Evolutionary conservation across 2,329 filamentous ascomycete genomes (phyloP).

Genomic region (Eutypa lata): DNA sequence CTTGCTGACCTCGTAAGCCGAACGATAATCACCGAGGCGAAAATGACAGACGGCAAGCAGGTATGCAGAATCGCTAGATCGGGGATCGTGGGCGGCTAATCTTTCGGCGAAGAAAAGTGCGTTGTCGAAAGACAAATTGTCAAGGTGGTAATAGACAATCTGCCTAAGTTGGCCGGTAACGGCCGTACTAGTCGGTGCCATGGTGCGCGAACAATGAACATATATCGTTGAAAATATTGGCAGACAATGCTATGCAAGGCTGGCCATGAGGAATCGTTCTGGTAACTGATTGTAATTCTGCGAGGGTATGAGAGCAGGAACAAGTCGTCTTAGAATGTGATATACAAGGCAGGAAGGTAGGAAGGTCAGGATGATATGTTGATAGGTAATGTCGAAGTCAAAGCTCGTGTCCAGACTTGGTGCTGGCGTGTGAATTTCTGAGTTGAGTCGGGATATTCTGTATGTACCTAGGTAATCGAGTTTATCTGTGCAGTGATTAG

Average conservation of each 20-base stretch:
- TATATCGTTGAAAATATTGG: constrained; percentile 7
- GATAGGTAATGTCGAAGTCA: not conserved
- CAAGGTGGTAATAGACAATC: constrained; percentile 68
- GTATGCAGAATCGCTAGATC: constrained; percentile 76
- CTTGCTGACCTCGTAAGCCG: constrained; percentile 81
- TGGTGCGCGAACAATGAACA: constrained; percentile 25
- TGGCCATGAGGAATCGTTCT: constrained; percentile 32
- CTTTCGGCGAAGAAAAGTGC: constrained; percentile 92
- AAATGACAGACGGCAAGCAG: constrained; percentile 83
- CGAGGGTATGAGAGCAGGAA: not conserved
- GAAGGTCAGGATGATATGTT: not conserved
- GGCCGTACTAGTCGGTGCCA: constrained; percentile 52
- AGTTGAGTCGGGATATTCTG: too few species aligned
- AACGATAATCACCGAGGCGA: constrained; percentile 76
- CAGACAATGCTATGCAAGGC: constrained; percentile 17
- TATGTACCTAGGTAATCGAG: too few species aligned
- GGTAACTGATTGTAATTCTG: not conserved
- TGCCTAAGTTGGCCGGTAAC: constrained; percentile 55
- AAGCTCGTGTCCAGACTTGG: not conserved
- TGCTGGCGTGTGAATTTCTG: too few species aligned
- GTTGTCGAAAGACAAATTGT: constrained; percentile 85
- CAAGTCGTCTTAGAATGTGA: not conserved
- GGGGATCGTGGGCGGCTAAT: constrained; percentile 77
- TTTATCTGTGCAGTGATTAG: not conserved
- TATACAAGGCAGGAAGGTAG: not conserved